These are phyloP conservation scores for Venturiaceae sp. DNA, from an alignment of 2,329 filamentous ascomycete species.

Conservation along the genomic window DNA sequence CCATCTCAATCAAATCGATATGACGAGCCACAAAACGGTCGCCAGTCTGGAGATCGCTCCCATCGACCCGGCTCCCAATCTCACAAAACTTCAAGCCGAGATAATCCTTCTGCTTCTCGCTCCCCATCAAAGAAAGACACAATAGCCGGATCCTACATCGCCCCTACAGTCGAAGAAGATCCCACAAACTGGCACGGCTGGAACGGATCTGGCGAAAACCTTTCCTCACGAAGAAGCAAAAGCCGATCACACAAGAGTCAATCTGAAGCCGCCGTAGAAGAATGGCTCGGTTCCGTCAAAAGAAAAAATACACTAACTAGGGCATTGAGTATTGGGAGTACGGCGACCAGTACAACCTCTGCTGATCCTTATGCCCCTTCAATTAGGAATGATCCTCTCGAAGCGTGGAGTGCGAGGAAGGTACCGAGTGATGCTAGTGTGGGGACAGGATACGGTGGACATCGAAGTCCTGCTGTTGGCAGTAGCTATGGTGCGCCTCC, in stretches of 20 bases:
- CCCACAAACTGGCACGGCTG: constrained; percentile 2
- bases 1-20: neutral
- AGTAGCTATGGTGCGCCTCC: neutral
- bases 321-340: neutral
- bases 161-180: constrained; percentile 6
- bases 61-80: neutral
- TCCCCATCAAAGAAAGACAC: neutral
- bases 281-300: neutral
- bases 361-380: neutral
- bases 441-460: neutral
- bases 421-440: neutral
- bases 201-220: neutral
- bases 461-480: neutral
- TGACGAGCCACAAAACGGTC: neutral
- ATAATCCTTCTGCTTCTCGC: neutral
- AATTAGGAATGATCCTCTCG: neutral
- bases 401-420: neutral
- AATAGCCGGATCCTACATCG: neutral
- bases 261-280: neutral
- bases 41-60: neutral
- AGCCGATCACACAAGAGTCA: neutral
- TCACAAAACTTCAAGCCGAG: neutral
- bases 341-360: neutral
- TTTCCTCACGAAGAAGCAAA: neutral
- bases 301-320: neutral